phyloP scores from a whole-genome alignment of 495 filamentous ascomycete genomes.

The Penicillium alfredii region DNA sequence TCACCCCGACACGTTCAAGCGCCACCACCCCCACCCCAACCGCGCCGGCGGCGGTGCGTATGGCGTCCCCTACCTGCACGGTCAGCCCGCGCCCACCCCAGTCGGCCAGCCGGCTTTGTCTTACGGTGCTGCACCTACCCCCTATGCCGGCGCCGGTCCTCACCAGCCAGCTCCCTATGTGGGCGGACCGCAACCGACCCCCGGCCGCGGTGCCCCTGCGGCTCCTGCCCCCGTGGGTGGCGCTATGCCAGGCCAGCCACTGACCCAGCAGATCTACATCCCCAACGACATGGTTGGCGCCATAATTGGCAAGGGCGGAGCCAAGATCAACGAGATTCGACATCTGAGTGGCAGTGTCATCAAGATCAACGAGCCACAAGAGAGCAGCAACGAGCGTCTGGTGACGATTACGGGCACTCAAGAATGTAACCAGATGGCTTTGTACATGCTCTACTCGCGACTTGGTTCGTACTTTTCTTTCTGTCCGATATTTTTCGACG shows the following conservation, averaged over 20 bases:
- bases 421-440: slow-evolving; percentile 97
- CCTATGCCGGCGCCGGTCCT: slow-evolving; percentile 68
- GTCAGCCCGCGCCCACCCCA: slow-evolving; percentile 54
- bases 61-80: slow-evolving; percentile 65
- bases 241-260: slow-evolving; percentile 73
- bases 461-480: slow-evolving; percentile 64
- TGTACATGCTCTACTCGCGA: slow-evolving; percentile 97
- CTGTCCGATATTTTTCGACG: slow-evolving; percentile 5
- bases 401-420: slow-evolving; percentile 97
- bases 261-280: slow-evolving; percentile 98
- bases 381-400: slow-evolving; percentile 95
- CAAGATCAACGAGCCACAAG: slow-evolving; percentile 99
- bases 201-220: slow-evolving; percentile 44
- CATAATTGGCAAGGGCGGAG: slow-evolving; percentile 97
- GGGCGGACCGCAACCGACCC: slow-evolving; percentile 55
- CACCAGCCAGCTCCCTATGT: slow-evolving; percentile 62
- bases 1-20: slow-evolving; percentile 78
- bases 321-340: slow-evolving; percentile 98
- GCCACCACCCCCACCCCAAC: slow-evolving; percentile 59
- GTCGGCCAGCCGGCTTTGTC: slow-evolving; percentile 64
- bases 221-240: slow-evolving; percentile 64
- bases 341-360: slow-evolving; percentile 96
- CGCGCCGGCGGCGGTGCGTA: slow-evolving; percentile 59
- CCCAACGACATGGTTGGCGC: slow-evolving; percentile 99
- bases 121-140: slow-evolving; percentile 62